phyloP scores from a whole-genome alignment of 768 basidiomycete species.

The Hygrophorus russula region DNA sequence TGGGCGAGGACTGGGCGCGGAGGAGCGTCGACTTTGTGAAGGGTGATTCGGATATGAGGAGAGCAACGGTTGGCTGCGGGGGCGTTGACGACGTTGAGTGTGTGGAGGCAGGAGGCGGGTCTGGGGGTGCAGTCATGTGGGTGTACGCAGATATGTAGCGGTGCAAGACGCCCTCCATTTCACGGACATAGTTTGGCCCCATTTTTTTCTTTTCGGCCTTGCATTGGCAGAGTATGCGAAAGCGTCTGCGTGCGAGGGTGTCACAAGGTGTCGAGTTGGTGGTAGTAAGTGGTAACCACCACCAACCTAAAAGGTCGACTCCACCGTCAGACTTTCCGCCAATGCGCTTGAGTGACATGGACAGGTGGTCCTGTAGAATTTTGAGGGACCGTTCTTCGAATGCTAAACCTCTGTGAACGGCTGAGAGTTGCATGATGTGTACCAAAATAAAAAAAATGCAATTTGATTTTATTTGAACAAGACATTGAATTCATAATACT shows the following conservation, averaged over 20 bases:
- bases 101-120: not conserved
- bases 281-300: conserved; percentile 58
- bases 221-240: conserved; percentile 81
- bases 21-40: conserved; percentile 66
- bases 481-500: no score
- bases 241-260: conserved; percentile 26
- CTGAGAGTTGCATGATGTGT: not conserved
- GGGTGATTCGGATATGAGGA: conserved; percentile 71
- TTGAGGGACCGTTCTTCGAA: conserved; percentile 65
- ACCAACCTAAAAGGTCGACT: conserved; percentile 84
- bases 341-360: conserved; percentile 70
- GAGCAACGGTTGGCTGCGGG: conserved; percentile 52
- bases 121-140: not conserved
- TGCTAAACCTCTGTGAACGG: conserved; percentile 43
- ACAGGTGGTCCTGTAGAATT: conserved; percentile 51
- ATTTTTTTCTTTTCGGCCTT: conserved; percentile 82
- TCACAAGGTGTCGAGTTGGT: not conserved
- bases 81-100: conserved; percentile 4
- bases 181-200: conserved; percentile 72
- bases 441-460: no score
- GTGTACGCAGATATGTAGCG: conserved; percentile 24
- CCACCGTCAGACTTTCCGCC: conserved; percentile 90
- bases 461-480: no score
- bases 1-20: conserved; percentile 59
- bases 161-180: conserved; percentile 82